Conservation (phyloP, 805 yeast species). For the Zygotorulaspora chibaensis region DNA sequence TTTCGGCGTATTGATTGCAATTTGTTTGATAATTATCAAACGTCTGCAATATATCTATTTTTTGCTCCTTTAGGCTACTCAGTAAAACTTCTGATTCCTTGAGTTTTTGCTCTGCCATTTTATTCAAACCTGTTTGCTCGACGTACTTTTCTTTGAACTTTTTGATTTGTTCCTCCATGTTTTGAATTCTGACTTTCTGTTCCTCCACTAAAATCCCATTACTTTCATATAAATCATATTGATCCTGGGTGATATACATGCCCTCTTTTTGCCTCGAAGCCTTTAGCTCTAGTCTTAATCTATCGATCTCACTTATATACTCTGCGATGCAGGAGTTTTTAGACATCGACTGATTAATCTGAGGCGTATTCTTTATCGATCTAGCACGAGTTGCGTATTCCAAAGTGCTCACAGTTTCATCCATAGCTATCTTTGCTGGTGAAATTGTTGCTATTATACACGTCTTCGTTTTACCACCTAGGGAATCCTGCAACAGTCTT, state of each 20-base stretch:
- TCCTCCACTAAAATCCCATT: conserved; percentile 47
- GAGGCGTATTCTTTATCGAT: conserved; percentile 64
- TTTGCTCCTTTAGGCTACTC: conserved; percentile 9
- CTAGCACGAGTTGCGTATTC: conserved; percentile 84
- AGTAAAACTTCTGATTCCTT: conserved; percentile 12
- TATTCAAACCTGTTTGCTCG: conserved; percentile 30
- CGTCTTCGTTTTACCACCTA: conserved; percentile 82
- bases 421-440: conserved; percentile 66
- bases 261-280: conserved; percentile 67
- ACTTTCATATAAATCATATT: conserved; percentile 41
- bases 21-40: conserved; percentile 20
- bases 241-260: conserved; percentile 52
- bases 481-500: conserved; percentile 69
- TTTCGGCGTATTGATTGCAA: conserved; percentile 13
- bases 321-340: conserved; percentile 53
- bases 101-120: conserved; percentile 21
- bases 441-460: conserved; percentile 79
- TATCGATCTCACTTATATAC: conserved; percentile 50
- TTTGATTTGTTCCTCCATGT: conserved; percentile 45
- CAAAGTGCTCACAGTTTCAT: conserved; percentile 74
- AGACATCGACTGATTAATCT: conserved; percentile 56
- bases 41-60: conserved; percentile 7
- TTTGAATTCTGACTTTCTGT: conserved; percentile 44
- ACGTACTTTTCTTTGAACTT: conserved; percentile 41
- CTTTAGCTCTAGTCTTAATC: conserved; percentile 53